Base-by-base conservation (phyloP, 805 yeast species). In the Grigorovia humatica region DNA sequence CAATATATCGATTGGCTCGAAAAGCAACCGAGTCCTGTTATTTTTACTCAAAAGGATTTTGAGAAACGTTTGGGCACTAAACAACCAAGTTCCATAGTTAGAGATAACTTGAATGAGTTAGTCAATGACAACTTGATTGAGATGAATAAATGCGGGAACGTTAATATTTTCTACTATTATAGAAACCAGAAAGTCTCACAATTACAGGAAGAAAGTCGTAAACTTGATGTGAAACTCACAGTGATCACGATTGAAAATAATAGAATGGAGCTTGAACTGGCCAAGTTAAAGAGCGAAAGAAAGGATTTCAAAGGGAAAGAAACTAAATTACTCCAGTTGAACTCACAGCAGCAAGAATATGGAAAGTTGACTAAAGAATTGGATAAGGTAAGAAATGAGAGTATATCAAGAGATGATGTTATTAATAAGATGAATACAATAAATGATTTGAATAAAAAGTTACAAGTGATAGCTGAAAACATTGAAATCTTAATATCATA, bases 131-230 rank as follows among this genome's bases (percentile, higher is more conserved):
- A 45, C 13, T 47, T 51, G 9, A 15, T 55, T 8, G 72, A 71
- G 45, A 70, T 72, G 43, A 81, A 77, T 54, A 80, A 80, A 60
- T 79, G 84, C 59, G 85, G 85, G 0, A 67, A 69, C 13, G 69
- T 75, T 13, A 76, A 75, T 50, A 64, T 78, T 2, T 79, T 77
- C 53, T 79, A 47, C 46, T 48, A 42, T 17, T 48, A n/a, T 13
- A 47, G 18, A 5, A 44, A 18, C n/a, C 46, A 17, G 1, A 53
- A 59, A n/a, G 50, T 15, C n/a, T 38, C 13, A n/a, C 42, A 38
- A 38, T 38, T 38, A 38, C 42, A 38, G 15, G 19, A 55, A 8
- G 46, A 53, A 47, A 19, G 12, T 15, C 23, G 13, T 27, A 30
- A 44, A 23, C 15, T 27, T 17, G 17, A 15, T 9, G 17, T 15